These are phyloP conservation scores for Fomitopsis schrenkii DNA, from an alignment of 1,284 basidiomycete genomes.

Conservation along the genomic window DNA sequence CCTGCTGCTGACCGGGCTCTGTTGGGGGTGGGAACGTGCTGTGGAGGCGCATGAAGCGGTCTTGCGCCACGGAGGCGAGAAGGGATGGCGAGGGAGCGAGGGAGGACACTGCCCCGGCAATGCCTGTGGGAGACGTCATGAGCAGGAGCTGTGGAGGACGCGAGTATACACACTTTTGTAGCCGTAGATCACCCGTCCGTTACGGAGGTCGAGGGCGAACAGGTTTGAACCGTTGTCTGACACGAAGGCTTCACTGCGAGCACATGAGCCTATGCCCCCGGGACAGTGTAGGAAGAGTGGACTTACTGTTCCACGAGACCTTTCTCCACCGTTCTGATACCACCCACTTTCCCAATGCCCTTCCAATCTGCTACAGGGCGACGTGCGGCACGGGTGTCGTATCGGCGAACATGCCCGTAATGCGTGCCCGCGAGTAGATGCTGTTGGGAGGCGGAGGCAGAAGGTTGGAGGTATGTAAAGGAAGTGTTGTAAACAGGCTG, in stretches of 20 bases:
- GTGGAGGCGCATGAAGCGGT: conserved; percentile 75
- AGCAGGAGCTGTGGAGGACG: background rate
- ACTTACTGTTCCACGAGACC: conserved; percentile 70
- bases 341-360: conserved; percentile 59
- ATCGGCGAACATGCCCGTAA: conserved; percentile 72
- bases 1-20: conserved; percentile 48
- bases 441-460: conserved; percentile 34
- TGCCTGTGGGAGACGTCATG: conserved; percentile 37
- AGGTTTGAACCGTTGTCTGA: conserved; percentile 71
- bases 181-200: conserved; percentile 64
- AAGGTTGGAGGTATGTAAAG: conserved; percentile 49
- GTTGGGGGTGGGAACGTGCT: conserved; percentile 54
- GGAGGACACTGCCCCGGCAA: conserved; percentile 67
- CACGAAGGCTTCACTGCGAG: conserved; percentile 68
- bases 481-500: conserved; percentile 79
- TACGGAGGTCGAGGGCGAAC: conserved; percentile 72
- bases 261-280: background rate
- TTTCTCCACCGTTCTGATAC: conserved; percentile 57
- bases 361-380: conserved; percentile 71
- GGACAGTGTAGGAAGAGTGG: background rate
- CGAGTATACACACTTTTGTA: conserved; percentile 56
- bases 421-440: conserved; percentile 75
- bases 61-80: conserved; percentile 59
- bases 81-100: conserved; percentile 49
- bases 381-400: conserved; percentile 74